Conservation (phyloP, 192 early-diverging fungal genomes). For the Pilobolus umbonatus region DNA sequence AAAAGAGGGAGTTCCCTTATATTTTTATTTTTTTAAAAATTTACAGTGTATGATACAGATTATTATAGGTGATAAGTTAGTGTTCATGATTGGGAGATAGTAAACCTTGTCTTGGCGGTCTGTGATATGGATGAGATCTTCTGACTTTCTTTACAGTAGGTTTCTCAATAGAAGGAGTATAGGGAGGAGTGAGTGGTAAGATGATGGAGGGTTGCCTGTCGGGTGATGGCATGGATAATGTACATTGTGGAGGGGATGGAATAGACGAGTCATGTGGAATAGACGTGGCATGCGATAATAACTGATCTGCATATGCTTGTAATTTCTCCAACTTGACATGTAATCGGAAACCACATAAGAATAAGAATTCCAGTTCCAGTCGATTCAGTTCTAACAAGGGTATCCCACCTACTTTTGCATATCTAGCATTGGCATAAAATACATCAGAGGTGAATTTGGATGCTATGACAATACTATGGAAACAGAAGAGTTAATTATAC, state of each 20-base stretch:
- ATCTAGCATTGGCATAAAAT: slow-evolving; percentile 65
- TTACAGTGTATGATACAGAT: not conserved
- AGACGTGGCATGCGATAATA: slow-evolving; percentile 35
- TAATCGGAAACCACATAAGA: slow-evolving; percentile 64
- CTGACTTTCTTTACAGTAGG: slow-evolving; percentile 1
- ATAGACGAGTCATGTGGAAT: not conserved
- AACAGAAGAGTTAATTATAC: slow-evolving; percentile 1
- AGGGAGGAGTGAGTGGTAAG: slow-evolving; percentile 10
- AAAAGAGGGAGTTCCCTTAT: no score
- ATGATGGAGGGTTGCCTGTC: not conserved
- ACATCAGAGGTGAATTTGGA: slow-evolving; percentile 70
- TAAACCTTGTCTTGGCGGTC: slow-evolving; percentile 4
- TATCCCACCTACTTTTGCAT: slow-evolving; percentile 73
- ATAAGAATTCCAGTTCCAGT: slow-evolving; percentile 72
- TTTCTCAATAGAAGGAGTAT: slow-evolving; percentile 2
- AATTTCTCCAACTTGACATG: slow-evolving; percentile 56
- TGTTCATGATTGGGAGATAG: slow-evolving; percentile 9
- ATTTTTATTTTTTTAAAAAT: slow-evolving; percentile 1
- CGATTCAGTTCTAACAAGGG: slow-evolving; percentile 66
- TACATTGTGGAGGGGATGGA: not conserved
- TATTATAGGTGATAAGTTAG: no score
- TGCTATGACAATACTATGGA: slow-evolving; percentile 54
- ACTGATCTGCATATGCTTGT: slow-evolving; percentile 56
- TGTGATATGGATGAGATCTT: slow-evolving; percentile 6
- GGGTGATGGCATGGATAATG: not conserved